Percentiles rank a stretch among this genome's conserved stretches.
Evolutionary conservation across 768 basidiomycete genomes (phyloP).

Genomic region (Kwoniella mangroviensis): DNA sequence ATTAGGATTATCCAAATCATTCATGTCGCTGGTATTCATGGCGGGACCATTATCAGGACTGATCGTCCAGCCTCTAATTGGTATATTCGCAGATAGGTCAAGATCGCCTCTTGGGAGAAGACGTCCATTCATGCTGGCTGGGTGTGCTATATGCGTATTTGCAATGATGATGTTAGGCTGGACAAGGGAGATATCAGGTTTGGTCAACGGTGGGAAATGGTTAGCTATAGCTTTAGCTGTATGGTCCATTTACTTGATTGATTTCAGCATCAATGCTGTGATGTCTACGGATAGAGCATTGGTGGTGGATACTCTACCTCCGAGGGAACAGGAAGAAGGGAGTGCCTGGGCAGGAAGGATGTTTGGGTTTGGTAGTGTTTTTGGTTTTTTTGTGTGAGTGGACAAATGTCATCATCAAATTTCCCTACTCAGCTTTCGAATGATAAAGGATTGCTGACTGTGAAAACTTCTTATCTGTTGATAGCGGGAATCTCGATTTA

Average conservation of each 20-base stretch:
- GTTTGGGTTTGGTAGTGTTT: slow-evolving; percentile 81
- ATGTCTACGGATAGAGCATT: slow-evolving; percentile 89
- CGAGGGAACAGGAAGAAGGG: slow-evolving; percentile 74
- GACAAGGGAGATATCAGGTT: slow-evolving; percentile 69
- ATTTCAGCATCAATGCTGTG: slow-evolving; percentile 68
- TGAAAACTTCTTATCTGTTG: background rate
- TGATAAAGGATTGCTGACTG: background rate
- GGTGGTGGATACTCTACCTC: slow-evolving; percentile 80
- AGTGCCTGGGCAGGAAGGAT: slow-evolving; percentile 97
- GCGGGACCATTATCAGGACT: slow-evolving; percentile 90
- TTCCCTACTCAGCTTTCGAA: too few species aligned
- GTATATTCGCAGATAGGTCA: slow-evolving; percentile 79
- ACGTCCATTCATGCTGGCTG: slow-evolving; percentile 80
- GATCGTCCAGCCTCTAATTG: slow-evolving; percentile 85
- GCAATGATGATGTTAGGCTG: slow-evolving; percentile 85
- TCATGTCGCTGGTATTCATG: slow-evolving; percentile 87
- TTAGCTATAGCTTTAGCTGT: slow-evolving; percentile 80
- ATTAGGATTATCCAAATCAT: slow-evolving; percentile 81
- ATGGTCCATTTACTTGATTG: slow-evolving; percentile 69
- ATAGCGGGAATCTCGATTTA: slow-evolving; percentile 80
- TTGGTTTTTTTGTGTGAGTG: slow-evolving; percentile 84
- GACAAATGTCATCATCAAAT: too few species aligned
- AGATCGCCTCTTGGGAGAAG: slow-evolving; percentile 82
- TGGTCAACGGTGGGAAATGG: slow-evolving; percentile 56
- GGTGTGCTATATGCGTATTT: slow-evolving; percentile 68